Conservation (phyloP, 192 early-diverging fungal species). For the Gamsiella multidivaricata region DNA sequence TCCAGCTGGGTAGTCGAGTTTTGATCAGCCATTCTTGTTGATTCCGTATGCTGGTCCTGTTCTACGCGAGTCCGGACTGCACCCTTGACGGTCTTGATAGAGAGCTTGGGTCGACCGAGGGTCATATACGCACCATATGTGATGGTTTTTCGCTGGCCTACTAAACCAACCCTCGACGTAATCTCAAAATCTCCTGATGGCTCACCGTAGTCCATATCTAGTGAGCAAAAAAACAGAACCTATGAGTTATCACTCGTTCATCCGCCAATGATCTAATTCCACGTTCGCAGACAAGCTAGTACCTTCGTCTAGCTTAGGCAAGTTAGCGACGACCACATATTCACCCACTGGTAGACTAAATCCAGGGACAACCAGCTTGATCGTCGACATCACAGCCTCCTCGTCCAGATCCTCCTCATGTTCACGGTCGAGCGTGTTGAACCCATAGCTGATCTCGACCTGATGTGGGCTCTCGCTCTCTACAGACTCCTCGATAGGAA, state of each 20-base stretch:
- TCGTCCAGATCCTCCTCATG: slow-evolving; percentile 9
- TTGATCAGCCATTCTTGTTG: neutral
- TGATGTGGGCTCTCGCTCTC: slow-evolving; percentile 24
- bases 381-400: neutral
- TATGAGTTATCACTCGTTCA: too few species aligned
- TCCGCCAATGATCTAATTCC: too few species aligned
- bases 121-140: slow-evolving; percentile 51
- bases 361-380: slow-evolving; percentile 37
- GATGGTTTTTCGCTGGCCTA: slow-evolving; percentile 28
- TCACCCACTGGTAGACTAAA: slow-evolving; percentile 48
- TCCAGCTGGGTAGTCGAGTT: neutral
- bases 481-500: slow-evolving; percentile 27
- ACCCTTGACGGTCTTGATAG: neutral
- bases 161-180: slow-evolving; percentile 8
- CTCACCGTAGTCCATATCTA: slow-evolving; percentile 41
- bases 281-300: neutral
- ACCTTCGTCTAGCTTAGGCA: slow-evolving; percentile 31
- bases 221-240: too few species aligned
- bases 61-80: neutral
- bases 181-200: slow-evolving; percentile 44
- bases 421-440: slow-evolving; percentile 28
- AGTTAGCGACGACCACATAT: slow-evolving; percentile 36
- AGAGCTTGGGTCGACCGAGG: slow-evolving; percentile 29
- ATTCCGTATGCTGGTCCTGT: neutral
- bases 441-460: slow-evolving; percentile 49